Evolutionary conservation across 2,329 filamentous ascomycete species (phyloP), one percentile per base, ranked within the genome.

Genomic region (Xylariaceae sp.): DNA sequence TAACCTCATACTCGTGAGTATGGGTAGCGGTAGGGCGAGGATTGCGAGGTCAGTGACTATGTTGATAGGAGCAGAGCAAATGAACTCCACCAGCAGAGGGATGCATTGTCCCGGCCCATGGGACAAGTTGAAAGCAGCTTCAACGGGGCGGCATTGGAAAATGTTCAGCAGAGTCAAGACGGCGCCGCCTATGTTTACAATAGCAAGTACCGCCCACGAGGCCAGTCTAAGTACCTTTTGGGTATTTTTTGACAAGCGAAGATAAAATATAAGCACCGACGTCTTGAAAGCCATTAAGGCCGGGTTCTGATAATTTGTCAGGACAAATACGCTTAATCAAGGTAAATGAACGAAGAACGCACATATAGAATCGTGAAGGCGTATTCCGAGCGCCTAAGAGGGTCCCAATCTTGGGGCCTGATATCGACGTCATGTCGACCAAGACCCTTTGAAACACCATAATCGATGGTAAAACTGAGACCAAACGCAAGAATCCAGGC

Each of bases 41-140:
- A 96, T 90, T 43, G 89, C 88, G 53, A 96, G 76, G 66, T 96
- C 91, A 26, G 91, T 95, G 58, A 95, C 86, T 63, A 96, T 89
- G 72, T 96, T 96, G 67, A 96, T 83, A 0, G 92, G 91, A 0
- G 91, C 88, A 4, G 91, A 92, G 67, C 82, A 85, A 50, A 85
- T 82, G 64, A 85, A 85, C 58, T 84, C 80, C 62, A 80, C 84
- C 32, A 84, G 72, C 3, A 84, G 70, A 1, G 82, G 79, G 50
- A 85, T 78, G 60, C 82, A 85, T 26, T 71, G 68, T 9, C 65
- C 64, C 3, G 72, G 63, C 3, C 64, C 56, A 12, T 68, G 60
- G 7, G 64, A 64, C 2, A 71, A 61, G 56, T 75, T 71, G 74
- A 89, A 95, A 9, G 84, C 86, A 30, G 88, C 86, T n/a, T 70